Evolutionary conservation across 2,329 filamentous ascomycete species (phyloP).

Genomic region (Ophiostoma sp.): DNA sequence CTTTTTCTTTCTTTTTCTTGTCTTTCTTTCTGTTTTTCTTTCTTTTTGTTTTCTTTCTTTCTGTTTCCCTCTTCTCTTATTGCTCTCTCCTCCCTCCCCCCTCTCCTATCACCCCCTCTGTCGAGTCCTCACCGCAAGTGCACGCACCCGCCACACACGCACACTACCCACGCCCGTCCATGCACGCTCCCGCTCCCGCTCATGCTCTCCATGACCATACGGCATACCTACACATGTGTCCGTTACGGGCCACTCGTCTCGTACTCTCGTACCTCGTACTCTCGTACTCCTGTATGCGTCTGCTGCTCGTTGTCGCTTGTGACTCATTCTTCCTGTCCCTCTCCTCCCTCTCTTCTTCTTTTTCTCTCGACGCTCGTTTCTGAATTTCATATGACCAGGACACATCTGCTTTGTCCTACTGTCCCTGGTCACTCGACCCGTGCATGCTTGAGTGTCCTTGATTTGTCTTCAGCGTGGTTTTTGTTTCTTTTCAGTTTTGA

Average conservation of each 20-base stretch:
- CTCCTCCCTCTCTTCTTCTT: too few species aligned
- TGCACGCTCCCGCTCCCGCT: not conserved
- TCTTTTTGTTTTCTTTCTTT: too few species aligned
- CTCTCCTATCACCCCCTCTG: not conserved
- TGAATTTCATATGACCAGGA: too few species aligned
- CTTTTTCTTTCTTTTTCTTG: too few species aligned
- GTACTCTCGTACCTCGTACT: too few species aligned
- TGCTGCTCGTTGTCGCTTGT: not conserved
- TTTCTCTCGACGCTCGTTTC: too few species aligned
- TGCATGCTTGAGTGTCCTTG: not conserved
- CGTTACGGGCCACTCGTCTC: not conserved
- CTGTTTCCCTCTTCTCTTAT: too few species aligned
- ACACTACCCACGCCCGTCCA: not conserved
- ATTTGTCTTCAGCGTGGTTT: not conserved
- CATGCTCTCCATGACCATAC: not conserved
- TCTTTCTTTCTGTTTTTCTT: too few species aligned
- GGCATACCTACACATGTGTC: not conserved
- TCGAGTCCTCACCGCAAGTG: slow-evolving; percentile 2
- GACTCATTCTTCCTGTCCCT: not conserved
- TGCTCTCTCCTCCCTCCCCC: too few species aligned
- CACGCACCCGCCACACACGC: not conserved
- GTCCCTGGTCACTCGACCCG: too few species aligned
- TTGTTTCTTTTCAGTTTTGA: not conserved
- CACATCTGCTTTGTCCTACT: too few species aligned
- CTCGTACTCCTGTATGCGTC: too few species aligned